Percentiles rank a stretch among this genome's conserved stretches.
Conservation (phyloP, 768 basidiomycete species). For the Leucocoprinus leucothites region DNA sequence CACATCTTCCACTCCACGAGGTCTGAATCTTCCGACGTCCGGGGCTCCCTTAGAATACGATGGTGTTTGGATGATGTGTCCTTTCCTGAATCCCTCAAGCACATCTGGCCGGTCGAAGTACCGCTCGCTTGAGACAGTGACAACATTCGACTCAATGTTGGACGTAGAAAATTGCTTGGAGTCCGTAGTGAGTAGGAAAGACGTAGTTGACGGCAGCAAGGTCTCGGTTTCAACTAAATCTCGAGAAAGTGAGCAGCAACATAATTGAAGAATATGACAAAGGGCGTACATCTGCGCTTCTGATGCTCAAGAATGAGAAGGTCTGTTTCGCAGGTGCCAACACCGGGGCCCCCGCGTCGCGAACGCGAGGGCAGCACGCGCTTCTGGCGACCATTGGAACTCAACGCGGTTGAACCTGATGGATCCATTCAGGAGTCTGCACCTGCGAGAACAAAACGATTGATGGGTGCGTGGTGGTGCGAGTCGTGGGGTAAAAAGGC, state of each 20-base stretch:
- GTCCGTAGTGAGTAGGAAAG: constrained; percentile 75
- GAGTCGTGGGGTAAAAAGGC: neutral
- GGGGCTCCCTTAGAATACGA: constrained; percentile 49
- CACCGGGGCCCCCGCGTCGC: constrained; percentile 76
- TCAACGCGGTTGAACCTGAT: constrained; percentile 1
- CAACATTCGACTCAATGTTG: constrained; percentile 43
- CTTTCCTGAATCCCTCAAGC: constrained; percentile 64
- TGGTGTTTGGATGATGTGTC: constrained; percentile 75
- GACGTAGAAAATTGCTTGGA: constrained; percentile 39
- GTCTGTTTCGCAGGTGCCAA: constrained; percentile 78
- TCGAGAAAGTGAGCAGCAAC: constrained; percentile 12
- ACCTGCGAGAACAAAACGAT: neutral
- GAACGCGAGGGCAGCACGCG: constrained; percentile 81
- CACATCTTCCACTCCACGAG: constrained; percentile 68
- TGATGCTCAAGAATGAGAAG: constrained; percentile 80
- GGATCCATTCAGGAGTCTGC: constrained; percentile 7
- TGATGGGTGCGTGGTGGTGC: constrained; percentile 1
- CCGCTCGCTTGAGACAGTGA: constrained; percentile 59
- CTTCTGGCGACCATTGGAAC: constrained; percentile 48
- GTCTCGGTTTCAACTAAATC: constrained; percentile 67
- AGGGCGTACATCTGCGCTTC: constrained; percentile 66
- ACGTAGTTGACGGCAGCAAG: constrained; percentile 62
- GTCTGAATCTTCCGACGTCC: constrained; percentile 69
- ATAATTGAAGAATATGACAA: constrained; percentile 12
- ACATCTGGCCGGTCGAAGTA: constrained; percentile 82